phyloP scores from a whole-genome alignment of 768 basidiomycete species.

The Jaapia argillacea region DNA sequence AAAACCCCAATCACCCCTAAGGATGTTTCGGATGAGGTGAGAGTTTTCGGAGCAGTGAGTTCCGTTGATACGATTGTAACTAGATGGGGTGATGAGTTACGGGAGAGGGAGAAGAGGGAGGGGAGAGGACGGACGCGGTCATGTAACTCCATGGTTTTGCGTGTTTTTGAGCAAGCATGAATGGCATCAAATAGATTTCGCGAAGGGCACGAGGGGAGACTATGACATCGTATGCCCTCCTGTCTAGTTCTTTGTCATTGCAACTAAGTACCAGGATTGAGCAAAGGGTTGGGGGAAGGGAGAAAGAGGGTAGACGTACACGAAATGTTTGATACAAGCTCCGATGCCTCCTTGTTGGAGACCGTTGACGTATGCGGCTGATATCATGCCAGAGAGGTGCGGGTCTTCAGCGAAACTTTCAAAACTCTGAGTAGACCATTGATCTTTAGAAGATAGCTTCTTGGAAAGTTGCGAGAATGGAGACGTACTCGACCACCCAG shows the following conservation, averaged over 20 bases:
- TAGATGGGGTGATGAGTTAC: too few relatives aligned
- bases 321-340: slow-evolving; percentile 74
- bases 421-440: slow-evolving; percentile 39
- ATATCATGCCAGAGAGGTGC: slow-evolving; percentile 56
- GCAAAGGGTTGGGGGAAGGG: too few relatives aligned
- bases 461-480: too few relatives aligned
- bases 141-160: slow-evolving; percentile 44
- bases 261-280: slow-evolving; percentile 39
- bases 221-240: slow-evolving; percentile 47
- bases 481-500: slow-evolving; percentile 63
- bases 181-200: slow-evolving; percentile 56
- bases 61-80: slow-evolving; percentile 72
- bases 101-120: too few relatives aligned
- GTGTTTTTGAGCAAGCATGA: slow-evolving; percentile 44
- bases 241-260: slow-evolving; percentile 79
- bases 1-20: slow-evolving; percentile 68
- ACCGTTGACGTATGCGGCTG: slow-evolving; percentile 67
- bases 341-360: slow-evolving; percentile 72
- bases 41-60: slow-evolving; percentile 59
- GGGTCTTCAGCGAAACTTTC: slow-evolving; percentile 80
- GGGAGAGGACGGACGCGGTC: slow-evolving; percentile 42
- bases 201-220: slow-evolving; percentile 40
- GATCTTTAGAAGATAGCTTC: too few relatives aligned
- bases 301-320: slow-evolving; percentile 36
- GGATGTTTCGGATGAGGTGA: slow-evolving; percentile 45